Conservation (phyloP, 2,329 filamentous ascomycete species). For the Talaromyces marneffei region DNA sequence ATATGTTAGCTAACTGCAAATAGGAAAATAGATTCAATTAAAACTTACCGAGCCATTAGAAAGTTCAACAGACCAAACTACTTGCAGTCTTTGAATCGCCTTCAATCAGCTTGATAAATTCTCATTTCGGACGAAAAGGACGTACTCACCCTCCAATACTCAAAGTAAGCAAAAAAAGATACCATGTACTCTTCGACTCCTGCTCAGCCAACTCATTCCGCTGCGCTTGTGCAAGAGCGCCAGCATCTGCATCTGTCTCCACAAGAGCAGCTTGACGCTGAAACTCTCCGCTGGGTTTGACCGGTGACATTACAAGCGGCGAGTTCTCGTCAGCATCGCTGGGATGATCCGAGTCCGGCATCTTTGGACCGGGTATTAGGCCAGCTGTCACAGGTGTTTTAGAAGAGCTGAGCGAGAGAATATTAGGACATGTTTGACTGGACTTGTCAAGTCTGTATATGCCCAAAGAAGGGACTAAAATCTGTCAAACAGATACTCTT, state of each 20-base stretch:
- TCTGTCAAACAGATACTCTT: not conserved
- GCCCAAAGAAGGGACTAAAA: not conserved
- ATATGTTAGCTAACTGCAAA: not conserved
- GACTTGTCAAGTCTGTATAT: no score
- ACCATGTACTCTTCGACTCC: conserved; percentile 69
- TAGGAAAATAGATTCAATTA: no score
- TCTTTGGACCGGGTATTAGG: not conserved
- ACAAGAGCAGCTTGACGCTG: conserved; percentile 1
- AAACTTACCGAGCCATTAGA: conserved; percentile 72
- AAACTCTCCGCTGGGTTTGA: conserved; percentile 16
- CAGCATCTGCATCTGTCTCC: not conserved
- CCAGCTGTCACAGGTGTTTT: not conserved
- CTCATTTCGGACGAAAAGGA: not conserved
- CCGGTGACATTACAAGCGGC: conserved; percentile 26
- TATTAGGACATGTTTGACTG: not conserved
- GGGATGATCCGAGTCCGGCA: conserved; percentile 11
- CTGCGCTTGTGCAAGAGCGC: conserved; percentile 7
- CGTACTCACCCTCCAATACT: conserved; percentile 61
- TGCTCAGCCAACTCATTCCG: conserved; percentile 44
- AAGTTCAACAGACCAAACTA: conserved; percentile 92
- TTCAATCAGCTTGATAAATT: not conserved
- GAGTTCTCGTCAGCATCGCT: conserved; percentile 22
- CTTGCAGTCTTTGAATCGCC: conserved; percentile 58
- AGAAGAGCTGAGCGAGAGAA: not conserved
- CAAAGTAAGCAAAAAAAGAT: conserved; percentile 78